Evolutionary conservation across 2,329 filamentous ascomycete species (phyloP).

Genomic region (Fusarium buxicola): DNA sequence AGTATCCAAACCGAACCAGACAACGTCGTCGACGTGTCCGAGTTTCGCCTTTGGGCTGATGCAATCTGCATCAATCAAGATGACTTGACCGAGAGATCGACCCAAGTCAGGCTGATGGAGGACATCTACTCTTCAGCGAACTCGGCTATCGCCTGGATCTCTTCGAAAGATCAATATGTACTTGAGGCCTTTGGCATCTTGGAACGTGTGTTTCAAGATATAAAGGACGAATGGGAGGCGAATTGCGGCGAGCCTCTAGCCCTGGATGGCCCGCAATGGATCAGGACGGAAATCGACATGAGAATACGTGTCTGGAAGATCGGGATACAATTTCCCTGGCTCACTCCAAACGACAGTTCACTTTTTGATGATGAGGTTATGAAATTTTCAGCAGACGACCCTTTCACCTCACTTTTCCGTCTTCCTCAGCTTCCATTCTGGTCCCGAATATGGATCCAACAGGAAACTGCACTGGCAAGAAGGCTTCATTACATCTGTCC

Average conservation of each 20-base stretch:
- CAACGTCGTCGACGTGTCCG: fast-evolving
- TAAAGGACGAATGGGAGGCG: too few relatives aligned
- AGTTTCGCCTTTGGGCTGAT: slow-evolving; percentile 4
- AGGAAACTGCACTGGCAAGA: background rate
- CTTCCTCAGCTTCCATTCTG: background rate
- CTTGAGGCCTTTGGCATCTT: background rate
- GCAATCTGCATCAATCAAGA: background rate
- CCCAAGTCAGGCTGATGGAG: slow-evolving; percentile 2
- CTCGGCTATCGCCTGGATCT: background rate
- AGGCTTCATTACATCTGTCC: background rate
- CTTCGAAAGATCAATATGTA: background rate
- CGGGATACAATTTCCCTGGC: background rate
- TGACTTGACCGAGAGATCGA: fast-evolving
- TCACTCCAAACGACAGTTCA: background rate
- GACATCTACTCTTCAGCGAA: background rate
- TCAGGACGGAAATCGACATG: too few relatives aligned
- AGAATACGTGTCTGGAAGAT: too few relatives aligned
- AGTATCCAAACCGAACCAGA: background rate
- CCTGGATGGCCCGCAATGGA: too few relatives aligned
- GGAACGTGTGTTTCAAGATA: background rate
- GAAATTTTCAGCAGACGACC: background rate
- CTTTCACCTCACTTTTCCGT: background rate
- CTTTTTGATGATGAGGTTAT: background rate
- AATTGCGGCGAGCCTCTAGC: background rate
- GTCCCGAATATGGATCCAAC: background rate